These are phyloP conservation scores for Geotrichum restrictum DNA, from an alignment of 1,139 yeast species.

Conservation along the genomic window DNA sequence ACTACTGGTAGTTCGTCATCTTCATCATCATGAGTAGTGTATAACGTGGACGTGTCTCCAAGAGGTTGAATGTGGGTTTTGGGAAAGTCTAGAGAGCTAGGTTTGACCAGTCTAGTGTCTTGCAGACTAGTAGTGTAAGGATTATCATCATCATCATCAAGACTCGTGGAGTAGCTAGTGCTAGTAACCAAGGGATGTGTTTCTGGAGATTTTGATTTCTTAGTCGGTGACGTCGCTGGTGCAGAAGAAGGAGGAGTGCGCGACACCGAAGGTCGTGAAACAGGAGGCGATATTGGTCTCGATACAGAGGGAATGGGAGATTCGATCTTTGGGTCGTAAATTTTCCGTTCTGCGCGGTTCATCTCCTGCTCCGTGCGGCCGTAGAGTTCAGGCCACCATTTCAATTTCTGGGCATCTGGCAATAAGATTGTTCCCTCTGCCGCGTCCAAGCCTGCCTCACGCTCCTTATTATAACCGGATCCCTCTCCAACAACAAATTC, in stretches of 20 bases:
- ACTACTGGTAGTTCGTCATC: too few species aligned
- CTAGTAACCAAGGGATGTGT: not conserved
- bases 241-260: not conserved
- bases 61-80: constrained; percentile 10
- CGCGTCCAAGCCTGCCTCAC: constrained; percentile 22
- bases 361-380: constrained; percentile 78
- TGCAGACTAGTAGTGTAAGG: not conserved
- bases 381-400: constrained; percentile 85
- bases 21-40: constrained; percentile 5
- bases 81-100: not conserved
- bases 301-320: not conserved
- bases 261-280: not conserved
- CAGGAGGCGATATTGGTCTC: not conserved
- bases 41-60: constrained; percentile 4
- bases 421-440: constrained; percentile 49
- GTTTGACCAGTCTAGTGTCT: not conserved
- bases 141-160: not conserved
- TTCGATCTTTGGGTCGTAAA: not conserved
- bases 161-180: not conserved
- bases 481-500: constrained; percentile 56
- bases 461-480: constrained; percentile 20
- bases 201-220: not conserved
- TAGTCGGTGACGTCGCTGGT: not conserved
- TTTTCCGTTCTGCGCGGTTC: constrained; percentile 42
- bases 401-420: constrained; percentile 63